Evolutionary conservation across 176 grass and related monocot genomes (phyloP).

Genomic region (Zoysia japonica): DNA sequence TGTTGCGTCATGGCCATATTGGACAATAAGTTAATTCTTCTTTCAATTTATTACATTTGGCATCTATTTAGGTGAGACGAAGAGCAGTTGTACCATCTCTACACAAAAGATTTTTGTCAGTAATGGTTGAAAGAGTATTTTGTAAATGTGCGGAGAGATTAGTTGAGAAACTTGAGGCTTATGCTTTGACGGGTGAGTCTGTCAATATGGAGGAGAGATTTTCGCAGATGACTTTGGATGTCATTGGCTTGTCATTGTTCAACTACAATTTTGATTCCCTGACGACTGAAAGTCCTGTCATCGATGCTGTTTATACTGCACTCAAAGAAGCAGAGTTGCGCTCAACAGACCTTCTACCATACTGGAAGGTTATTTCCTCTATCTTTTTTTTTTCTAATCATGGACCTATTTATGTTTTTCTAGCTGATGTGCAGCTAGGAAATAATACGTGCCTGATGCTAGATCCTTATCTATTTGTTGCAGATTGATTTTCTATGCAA

Average conservation of each 20-base stretch:
- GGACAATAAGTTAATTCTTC: slow-evolving; percentile 1
- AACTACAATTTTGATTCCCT: slow-evolving; percentile 99
- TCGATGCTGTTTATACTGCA: slow-evolving; percentile 93
- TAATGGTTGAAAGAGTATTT: slow-evolving; percentile 94
- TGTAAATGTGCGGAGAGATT: slow-evolving; percentile 89
- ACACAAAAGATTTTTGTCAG: slow-evolving; percentile 81
- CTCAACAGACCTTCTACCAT: slow-evolving; percentile 90
- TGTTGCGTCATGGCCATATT: background rate
- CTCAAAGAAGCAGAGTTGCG: slow-evolving; percentile 93
- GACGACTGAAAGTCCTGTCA: slow-evolving; percentile 87
- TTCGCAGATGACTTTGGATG: slow-evolving; percentile 94
- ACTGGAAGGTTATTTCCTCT: slow-evolving; percentile 72
- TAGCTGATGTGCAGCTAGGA: background rate
- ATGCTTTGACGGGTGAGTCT: slow-evolving; percentile 59
- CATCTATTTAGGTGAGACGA: slow-evolving; percentile 64
- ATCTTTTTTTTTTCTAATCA: slow-evolving; percentile 8
- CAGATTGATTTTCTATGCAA: slow-evolving; percentile 83
- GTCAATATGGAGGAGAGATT: slow-evolving; percentile 97
- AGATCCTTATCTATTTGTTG: slow-evolving; percentile 31
- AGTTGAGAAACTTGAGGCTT: slow-evolving; percentile 74
- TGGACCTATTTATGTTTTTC: background rate
- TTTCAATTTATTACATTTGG: slow-evolving; percentile 29
- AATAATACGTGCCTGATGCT: slow-evolving; percentile 1
- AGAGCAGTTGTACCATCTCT: slow-evolving; percentile 89
- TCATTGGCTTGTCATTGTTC: slow-evolving; percentile 94